These are phyloP conservation scores for Kwoniella botswanensis DNA, from an alignment of 768 basidiomycete genomes.

Conservation along the genomic window DNA sequence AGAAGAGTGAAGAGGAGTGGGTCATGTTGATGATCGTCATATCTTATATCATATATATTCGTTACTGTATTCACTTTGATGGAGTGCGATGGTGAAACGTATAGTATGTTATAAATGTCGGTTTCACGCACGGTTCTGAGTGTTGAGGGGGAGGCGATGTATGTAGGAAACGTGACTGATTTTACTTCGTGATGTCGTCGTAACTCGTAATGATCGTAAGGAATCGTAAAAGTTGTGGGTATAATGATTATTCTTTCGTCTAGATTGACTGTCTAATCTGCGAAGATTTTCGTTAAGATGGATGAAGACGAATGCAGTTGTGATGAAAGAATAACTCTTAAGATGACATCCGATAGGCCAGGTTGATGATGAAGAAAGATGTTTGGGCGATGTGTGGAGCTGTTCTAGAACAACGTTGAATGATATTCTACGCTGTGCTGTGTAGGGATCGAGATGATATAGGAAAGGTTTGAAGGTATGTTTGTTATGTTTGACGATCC, in stretches of 20 bases:
- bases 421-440: conserved; percentile 29
- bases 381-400: conserved; percentile 11
- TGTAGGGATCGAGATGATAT: background rate
- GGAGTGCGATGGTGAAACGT: background rate
- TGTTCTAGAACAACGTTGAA: conserved; percentile 25
- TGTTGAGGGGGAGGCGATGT: background rate
- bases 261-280: background rate
- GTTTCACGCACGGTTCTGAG: conserved; percentile 9
- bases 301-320: background rate
- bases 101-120: background rate
- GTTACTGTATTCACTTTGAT: background rate
- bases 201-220: conserved; percentile 4
- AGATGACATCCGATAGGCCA: background rate
- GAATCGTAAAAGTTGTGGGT: background rate
- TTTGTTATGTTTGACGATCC: background rate
- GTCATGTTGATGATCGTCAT: conserved; percentile 22
- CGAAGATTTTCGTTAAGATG: background rate
- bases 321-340: background rate
- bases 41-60: conserved; percentile 18
- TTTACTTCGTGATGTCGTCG: conserved; percentile 16
- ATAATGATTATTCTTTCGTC: background rate
- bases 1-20: conserved; percentile 23
- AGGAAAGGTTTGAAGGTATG: background rate
- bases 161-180: conserved; percentile 10
- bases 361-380: background rate